Percentiles rank a stretch among this genome's conserved stretches.
These are phyloP conservation scores for Kitagawia praeruptora DNA, from an alignment of 129 eudicot genomes.

Conservation along the genomic window DNA sequence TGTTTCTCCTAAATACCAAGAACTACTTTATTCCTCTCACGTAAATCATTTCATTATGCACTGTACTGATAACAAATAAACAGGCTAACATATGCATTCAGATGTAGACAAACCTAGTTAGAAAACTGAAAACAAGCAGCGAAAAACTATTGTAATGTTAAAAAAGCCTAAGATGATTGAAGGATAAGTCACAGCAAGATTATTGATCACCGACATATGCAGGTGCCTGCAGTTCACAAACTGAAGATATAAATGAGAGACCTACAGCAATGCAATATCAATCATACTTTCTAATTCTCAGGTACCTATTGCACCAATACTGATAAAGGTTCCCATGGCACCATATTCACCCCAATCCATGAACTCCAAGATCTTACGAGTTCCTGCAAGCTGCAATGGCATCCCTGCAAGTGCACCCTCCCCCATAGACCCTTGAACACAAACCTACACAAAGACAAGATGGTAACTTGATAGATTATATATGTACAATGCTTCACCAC, in stretches of 20 bases:
- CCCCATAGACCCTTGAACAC: slow-evolving; percentile 99
- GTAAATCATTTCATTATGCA: not conserved
- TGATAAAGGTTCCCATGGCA: slow-evolving; percentile 79
- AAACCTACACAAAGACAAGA: slow-evolving; percentile 41
- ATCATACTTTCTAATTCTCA: not conserved
- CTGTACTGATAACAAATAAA: not conserved
- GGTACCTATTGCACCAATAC: slow-evolving; percentile 84
- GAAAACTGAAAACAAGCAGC: not conserved
- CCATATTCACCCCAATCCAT: slow-evolving; percentile 99
- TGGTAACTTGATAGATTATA: not conserved
- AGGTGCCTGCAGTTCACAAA: not conserved
- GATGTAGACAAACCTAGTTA: slow-evolving; percentile 1
- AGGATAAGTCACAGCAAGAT: not conserved
- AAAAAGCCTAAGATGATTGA: not conserved
- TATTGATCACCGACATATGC: not conserved
- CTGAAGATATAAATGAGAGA: not conserved
- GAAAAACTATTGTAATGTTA: not conserved
- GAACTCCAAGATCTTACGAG: slow-evolving; percentile 77
- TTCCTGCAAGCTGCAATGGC: slow-evolving; percentile 98
- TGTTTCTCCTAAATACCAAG: not conserved
- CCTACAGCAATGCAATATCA: not conserved
- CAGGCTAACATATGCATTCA: not conserved
- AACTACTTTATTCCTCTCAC: not conserved
- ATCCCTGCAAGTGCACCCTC: slow-evolving; percentile 95
- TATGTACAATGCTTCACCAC: slow-evolving; percentile 1